A percentile compares a stretch with the other conserved stretches of the same genome.
Evolutionary conservation across 768 basidiomycete genomes (phyloP).

Genomic region (Hemileccinum impolitum): DNA sequence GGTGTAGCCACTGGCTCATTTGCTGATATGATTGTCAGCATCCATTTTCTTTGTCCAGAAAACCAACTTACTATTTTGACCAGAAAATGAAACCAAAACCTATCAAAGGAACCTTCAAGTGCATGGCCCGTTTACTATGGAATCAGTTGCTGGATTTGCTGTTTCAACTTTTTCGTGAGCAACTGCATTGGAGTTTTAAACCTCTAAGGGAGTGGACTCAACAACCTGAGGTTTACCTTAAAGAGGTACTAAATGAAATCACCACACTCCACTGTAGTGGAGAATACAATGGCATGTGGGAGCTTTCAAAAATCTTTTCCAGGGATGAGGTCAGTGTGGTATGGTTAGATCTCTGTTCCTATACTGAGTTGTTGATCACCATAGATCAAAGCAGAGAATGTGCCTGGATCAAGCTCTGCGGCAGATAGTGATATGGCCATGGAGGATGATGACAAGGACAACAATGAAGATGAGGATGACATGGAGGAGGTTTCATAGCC

Average conservation of each 20-base stretch:
- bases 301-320: conserved; percentile 71
- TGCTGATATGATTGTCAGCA: conserved; percentile 61
- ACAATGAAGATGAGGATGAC: conserved; percentile 59
- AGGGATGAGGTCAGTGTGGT: conserved; percentile 50
- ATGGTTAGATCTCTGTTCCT: not conserved
- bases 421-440: conserved; percentile 24
- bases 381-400: conserved; percentile 46
- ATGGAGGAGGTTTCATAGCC: conserved; percentile 70
- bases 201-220: conserved; percentile 73
- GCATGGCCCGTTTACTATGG: conserved; percentile 85
- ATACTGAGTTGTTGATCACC: conserved; percentile 1
- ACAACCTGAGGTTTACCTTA: conserved; percentile 85
- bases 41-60: not conserved
- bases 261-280: conserved; percentile 76
- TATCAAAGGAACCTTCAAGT: conserved; percentile 72
- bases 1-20: conserved; percentile 65
- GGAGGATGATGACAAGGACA: conserved; percentile 46
- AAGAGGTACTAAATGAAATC: conserved; percentile 76
- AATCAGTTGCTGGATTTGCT: conserved; percentile 85
- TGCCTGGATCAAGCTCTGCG: conserved; percentile 37
- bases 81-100: conserved; percentile 65
- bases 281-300: conserved; percentile 78
- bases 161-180: conserved; percentile 73
- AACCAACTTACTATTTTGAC: conserved; percentile 9
- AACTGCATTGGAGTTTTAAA: conserved; percentile 79